Evolutionary conservation across 2,329 filamentous ascomycete species (phyloP).

Genomic region (Calonectria leucothoes): DNA sequence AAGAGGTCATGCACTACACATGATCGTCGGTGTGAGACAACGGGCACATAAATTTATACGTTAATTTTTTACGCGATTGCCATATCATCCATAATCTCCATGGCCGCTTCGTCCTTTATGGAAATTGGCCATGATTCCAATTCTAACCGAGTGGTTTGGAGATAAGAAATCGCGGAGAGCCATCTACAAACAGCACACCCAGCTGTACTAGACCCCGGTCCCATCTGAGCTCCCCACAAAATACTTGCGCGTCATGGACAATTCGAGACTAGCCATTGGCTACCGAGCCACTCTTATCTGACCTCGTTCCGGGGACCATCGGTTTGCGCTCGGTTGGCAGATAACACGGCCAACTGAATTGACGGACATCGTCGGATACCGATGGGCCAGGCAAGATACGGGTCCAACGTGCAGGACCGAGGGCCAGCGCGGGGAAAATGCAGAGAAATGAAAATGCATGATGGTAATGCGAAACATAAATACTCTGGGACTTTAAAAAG

Average conservation of each 20-base stretch:
- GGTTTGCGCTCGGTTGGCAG: not conserved
- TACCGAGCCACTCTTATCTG: not conserved
- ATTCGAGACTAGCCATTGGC: not conserved
- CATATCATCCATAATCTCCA: not conserved
- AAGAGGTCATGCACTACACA: not conserved
- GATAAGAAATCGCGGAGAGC: not conserved
- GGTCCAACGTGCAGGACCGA: not conserved
- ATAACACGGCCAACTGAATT: not conserved
- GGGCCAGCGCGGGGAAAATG: not conserved
- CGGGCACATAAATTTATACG: not conserved
- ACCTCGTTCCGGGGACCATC: not conserved
- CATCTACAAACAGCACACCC: not conserved
- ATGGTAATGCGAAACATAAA: not conserved
- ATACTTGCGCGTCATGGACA: not conserved
- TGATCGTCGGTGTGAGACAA: not conserved
- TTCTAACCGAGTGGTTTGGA: not conserved
- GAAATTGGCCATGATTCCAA: not conserved
- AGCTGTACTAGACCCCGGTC: not conserved
- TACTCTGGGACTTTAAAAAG: not conserved
- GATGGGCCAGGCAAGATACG: not conserved
- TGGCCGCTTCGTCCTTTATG: not conserved
- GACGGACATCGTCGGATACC: not conserved
- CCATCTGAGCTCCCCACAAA: not conserved
- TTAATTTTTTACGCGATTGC: not conserved
- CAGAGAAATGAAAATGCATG: not conserved